Percentiles rank a stretch among this genome's conserved stretches.
Conservation (phyloP, 2,329 filamentous ascomycete species). For the Cadophora gregata region DNA sequence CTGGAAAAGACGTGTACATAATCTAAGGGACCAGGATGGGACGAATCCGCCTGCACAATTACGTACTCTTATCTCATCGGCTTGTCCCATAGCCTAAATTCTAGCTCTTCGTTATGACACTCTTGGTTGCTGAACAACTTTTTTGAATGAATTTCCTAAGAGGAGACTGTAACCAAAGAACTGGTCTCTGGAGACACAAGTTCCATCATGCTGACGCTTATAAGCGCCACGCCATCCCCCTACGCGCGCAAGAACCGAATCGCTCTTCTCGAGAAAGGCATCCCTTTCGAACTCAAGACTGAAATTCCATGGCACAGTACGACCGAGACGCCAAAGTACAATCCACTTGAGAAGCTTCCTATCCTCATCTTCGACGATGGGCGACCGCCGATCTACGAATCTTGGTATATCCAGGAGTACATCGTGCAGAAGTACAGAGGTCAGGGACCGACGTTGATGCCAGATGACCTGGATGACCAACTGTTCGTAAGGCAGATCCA, state of each 20-base stretch:
- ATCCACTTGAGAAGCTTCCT: conserved; percentile 29
- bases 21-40: neutral
- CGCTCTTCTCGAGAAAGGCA: conserved; percentile 25
- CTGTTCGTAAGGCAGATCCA: conserved; percentile 26
- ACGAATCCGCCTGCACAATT: neutral
- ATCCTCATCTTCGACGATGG: conserved; percentile 31
- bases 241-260: conserved; percentile 32
- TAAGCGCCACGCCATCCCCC: conserved; percentile 26
- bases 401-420: conserved; percentile 30
- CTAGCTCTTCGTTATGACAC: neutral
- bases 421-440: conserved; percentile 27
- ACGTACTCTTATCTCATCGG: conserved; percentile 11
- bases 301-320: conserved; percentile 27
- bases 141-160: too few species aligned
- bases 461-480: conserved; percentile 21
- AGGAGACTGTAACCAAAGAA: neutral
- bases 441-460: conserved; percentile 26
- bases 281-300: conserved; percentile 24
- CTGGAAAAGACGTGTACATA: neutral
- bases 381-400: conserved; percentile 26
- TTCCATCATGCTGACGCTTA: conserved; percentile 25
- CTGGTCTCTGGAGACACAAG: neutral
- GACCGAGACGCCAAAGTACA: conserved; percentile 30
- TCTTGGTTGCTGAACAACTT: too few species aligned
- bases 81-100: conserved; percentile 9